A percentile compares a stretch with the other conserved stretches of the same genome.
phyloP scores from a whole-genome alignment of 2,329 filamentous ascomycete species.

The Botrytis medusae region DNA sequence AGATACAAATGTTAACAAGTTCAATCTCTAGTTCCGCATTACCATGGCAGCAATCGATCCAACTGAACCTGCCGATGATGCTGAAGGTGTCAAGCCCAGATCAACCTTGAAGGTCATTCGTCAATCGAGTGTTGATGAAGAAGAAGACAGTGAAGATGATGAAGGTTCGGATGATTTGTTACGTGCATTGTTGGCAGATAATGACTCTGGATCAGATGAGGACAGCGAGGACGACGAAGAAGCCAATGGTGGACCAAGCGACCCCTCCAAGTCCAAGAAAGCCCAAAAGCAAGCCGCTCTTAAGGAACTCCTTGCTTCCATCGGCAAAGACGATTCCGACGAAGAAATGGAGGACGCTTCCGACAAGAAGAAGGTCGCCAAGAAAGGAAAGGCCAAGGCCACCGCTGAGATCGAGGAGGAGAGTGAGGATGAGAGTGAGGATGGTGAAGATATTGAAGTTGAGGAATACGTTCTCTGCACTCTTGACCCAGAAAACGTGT shows the following conservation, averaged over 20 bases:
- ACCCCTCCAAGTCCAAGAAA: slow-evolving; percentile 86
- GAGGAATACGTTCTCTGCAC: slow-evolving; percentile 96
- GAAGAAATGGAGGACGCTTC: slow-evolving; percentile 74
- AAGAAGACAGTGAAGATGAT: slow-evolving; percentile 59
- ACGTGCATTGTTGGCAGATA: slow-evolving; percentile 51
- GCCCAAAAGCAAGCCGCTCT: slow-evolving; percentile 75
- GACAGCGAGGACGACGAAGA: slow-evolving; percentile 64
- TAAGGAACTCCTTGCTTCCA: slow-evolving; percentile 73
- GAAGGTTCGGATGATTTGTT: slow-evolving; percentile 39
- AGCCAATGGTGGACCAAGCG: slow-evolving; percentile 84
- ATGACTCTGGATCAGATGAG: slow-evolving; percentile 51
- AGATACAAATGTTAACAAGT: slow-evolving; percentile 25
- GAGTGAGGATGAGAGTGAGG: slow-evolving; percentile 55
- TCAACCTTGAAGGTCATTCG: slow-evolving; percentile 92
- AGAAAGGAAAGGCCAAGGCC: slow-evolving; percentile 72
- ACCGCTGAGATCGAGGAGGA: slow-evolving; percentile 52
- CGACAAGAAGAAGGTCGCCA: slow-evolving; percentile 60
- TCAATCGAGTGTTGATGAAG: slow-evolving; percentile 62
- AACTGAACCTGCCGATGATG: slow-evolving; percentile 65
- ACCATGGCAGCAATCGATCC: slow-evolving; percentile 99
- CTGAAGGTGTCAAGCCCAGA: slow-evolving; percentile 63
- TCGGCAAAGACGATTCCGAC: slow-evolving; percentile 57
- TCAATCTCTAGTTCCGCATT: slow-evolving; percentile 73
- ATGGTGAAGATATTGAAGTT: slow-evolving; percentile 64
- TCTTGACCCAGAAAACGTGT: slow-evolving; percentile 86